phyloP scores from a whole-genome alignment of 2,329 filamentous ascomycete species.

The Claviceps monticola region DNA sequence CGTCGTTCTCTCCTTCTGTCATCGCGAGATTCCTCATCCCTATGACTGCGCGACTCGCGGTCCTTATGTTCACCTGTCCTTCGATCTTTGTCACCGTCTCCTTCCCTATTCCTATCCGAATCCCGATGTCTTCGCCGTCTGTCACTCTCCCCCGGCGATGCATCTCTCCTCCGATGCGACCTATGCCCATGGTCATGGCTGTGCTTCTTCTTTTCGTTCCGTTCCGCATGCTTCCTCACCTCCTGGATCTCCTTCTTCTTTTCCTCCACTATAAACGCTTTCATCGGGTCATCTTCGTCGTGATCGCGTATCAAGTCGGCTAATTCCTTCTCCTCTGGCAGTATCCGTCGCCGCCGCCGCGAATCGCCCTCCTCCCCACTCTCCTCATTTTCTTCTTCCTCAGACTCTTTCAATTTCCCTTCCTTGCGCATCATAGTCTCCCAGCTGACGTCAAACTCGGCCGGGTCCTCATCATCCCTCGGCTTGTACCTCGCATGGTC shows the following conservation, averaged over 20 bases:
- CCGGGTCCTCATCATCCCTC: constrained; percentile 61
- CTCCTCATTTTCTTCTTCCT: constrained; percentile 33
- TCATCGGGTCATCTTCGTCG: constrained; percentile 97
- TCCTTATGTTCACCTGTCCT: neutral
- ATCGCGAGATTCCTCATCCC: constrained; percentile 8
- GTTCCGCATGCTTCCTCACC: constrained; percentile 42
- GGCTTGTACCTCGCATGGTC: constrained; percentile 89
- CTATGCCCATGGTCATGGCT: constrained; percentile 25
- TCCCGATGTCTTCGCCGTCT: constrained; percentile 10
- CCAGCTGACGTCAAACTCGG: constrained; percentile 45
- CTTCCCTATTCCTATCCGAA: constrained; percentile 10
- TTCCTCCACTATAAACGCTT: constrained; percentile 73
- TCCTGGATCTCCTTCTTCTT: constrained; percentile 79
- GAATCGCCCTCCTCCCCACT: constrained; percentile 25
- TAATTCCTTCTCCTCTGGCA: constrained; percentile 74
- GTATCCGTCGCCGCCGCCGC: constrained; percentile 37
- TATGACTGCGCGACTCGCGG: constrained; percentile 7
- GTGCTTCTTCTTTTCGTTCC: constrained; percentile 33
- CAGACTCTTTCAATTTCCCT: constrained; percentile 27
- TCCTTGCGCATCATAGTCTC: constrained; percentile 42
- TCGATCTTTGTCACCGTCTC: constrained; percentile 9
- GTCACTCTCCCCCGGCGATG: constrained; percentile 16
- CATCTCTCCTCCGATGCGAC: constrained; percentile 16
- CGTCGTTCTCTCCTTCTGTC: constrained; percentile 12
- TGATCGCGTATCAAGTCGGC: constrained; percentile 61